Conservation (phyloP, 176 grass and related monocot genomes). For the Carex littledalei region DNA sequence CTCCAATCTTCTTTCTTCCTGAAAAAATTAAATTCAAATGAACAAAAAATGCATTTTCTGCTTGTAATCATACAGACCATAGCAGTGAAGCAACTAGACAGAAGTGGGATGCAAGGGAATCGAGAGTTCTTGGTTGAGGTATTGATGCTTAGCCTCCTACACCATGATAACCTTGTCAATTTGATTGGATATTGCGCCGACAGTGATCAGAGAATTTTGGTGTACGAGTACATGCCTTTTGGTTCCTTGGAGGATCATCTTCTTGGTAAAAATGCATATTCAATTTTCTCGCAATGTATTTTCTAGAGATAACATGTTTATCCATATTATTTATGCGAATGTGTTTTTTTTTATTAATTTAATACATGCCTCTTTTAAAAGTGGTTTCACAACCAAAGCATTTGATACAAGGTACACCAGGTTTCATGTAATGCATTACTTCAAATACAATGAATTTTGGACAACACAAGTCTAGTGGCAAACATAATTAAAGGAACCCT, state of each 20-base stretch:
- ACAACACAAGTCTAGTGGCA: not conserved
- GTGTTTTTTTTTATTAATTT: not conserved
- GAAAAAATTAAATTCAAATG: not conserved
- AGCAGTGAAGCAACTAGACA: conserved; percentile 41
- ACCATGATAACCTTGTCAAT: conserved; percentile 40
- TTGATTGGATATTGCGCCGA: conserved; percentile 40
- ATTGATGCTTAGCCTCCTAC: conserved; percentile 44
- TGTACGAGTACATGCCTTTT: conserved; percentile 35
- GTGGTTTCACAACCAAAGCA: not conserved
- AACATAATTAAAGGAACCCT: not conserved
- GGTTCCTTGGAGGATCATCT: conserved; percentile 49
- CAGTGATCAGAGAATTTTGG: conserved; percentile 36
- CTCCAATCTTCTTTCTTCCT: not conserved
- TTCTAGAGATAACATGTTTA: not conserved
- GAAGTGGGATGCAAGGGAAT: conserved; percentile 39
- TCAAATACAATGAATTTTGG: not conserved
- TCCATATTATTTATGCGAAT: not conserved
- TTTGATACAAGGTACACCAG: not conserved
- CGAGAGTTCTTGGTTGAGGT: conserved; percentile 43
- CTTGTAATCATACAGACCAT: conserved; percentile 18
- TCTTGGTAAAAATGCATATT: conserved; percentile 24
- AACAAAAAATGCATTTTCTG: not conserved
- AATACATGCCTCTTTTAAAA: not conserved
- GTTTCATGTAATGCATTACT: not conserved
- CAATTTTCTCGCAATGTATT: not conserved